phyloP scores from a whole-genome alignment of 768 basidiomycete species.

The Boletus reticuloceps region DNA sequence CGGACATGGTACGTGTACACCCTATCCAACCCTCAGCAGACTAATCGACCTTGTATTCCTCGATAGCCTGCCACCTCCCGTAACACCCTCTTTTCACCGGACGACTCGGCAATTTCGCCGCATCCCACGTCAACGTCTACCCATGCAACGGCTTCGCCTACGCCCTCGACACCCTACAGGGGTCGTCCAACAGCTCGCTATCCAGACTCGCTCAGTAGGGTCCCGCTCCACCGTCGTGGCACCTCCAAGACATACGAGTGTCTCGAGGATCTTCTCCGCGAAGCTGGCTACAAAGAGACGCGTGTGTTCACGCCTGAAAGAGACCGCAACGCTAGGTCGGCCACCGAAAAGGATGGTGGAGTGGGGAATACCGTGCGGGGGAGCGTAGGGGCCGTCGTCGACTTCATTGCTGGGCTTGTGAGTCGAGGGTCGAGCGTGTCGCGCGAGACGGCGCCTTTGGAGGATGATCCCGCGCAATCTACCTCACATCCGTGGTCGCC shows the following conservation, averaged over 20 bases:
- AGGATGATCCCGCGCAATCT: slow-evolving; percentile 4
- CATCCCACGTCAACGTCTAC: slow-evolving; percentile 8
- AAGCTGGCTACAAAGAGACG: slow-evolving; percentile 92
- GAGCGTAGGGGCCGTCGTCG: slow-evolving; percentile 56
- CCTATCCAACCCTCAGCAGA: neutral
- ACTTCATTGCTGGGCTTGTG: slow-evolving; percentile 63
- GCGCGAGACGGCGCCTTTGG: slow-evolving; percentile 13
- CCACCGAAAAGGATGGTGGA: slow-evolving; percentile 22
- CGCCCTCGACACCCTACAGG: slow-evolving; percentile 42
- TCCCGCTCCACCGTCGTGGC: slow-evolving; percentile 75
- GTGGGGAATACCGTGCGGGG: slow-evolving; percentile 39
- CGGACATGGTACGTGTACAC: slow-evolving; percentile 15
- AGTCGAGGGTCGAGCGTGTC: slow-evolving; percentile 23
- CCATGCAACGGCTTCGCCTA: slow-evolving; percentile 11
- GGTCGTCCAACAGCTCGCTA: slow-evolving; percentile 48
- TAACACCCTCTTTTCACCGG: slow-evolving; percentile 4
- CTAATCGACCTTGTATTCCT: slow-evolving; percentile 12
- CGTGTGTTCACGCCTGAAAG: slow-evolving; percentile 84
- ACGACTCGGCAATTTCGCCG: slow-evolving; percentile 6
- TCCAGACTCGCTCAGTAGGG: slow-evolving; percentile 57
- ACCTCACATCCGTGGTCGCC: slow-evolving; percentile 13
- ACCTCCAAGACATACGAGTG: slow-evolving; percentile 80
- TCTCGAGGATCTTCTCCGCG: slow-evolving; percentile 79
- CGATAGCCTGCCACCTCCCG: slow-evolving; percentile 9
- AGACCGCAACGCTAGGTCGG: slow-evolving; percentile 44